phyloP scores from a whole-genome alignment of 1,139 yeast species.

The Suhomyces wounanorum region DNA sequence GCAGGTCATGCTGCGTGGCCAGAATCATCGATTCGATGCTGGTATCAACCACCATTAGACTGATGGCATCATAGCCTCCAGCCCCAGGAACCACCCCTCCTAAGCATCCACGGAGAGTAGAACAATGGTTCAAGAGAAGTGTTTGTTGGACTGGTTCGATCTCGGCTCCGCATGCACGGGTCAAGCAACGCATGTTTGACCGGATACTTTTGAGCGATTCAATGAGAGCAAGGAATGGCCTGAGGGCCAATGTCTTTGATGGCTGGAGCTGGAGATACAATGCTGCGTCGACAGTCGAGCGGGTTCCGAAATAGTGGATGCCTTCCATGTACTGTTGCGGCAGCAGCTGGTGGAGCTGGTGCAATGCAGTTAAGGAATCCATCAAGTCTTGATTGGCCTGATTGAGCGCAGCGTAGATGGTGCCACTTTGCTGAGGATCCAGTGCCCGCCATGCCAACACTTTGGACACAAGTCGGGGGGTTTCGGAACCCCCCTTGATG shows the following conservation, averaged over 20 bases:
- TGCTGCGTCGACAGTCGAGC: neutral
- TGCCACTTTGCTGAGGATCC: constrained; percentile 51
- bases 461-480: constrained; percentile 82
- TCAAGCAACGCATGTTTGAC: constrained; percentile 54
- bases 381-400: constrained; percentile 61
- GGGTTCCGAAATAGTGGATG: constrained; percentile 6
- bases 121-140: constrained; percentile 61
- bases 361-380: constrained; percentile 44
- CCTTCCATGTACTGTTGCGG: constrained; percentile 23
- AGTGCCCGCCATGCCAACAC: constrained; percentile 69
- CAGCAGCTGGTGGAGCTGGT: constrained; percentile 26
- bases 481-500: constrained; percentile 87
- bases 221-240: constrained; percentile 27
- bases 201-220: constrained; percentile 53
- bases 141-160: constrained; percentile 87
- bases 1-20: constrained; percentile 27
- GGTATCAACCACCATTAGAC: constrained; percentile 60
- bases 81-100: constrained; percentile 99
- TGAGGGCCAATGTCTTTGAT: constrained; percentile 5
- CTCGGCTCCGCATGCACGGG: constrained; percentile 73
- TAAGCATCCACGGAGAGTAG: constrained; percentile 64
- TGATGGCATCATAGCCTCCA: constrained; percentile 93
- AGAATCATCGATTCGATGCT: constrained; percentile 41
- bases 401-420: constrained; percentile 59
- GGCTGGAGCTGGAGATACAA: constrained; percentile 2